These are phyloP conservation scores for Taxawa tesnikishii DNA, from an alignment of 2,329 filamentous ascomycete genomes.

Conservation along the genomic window DNA sequence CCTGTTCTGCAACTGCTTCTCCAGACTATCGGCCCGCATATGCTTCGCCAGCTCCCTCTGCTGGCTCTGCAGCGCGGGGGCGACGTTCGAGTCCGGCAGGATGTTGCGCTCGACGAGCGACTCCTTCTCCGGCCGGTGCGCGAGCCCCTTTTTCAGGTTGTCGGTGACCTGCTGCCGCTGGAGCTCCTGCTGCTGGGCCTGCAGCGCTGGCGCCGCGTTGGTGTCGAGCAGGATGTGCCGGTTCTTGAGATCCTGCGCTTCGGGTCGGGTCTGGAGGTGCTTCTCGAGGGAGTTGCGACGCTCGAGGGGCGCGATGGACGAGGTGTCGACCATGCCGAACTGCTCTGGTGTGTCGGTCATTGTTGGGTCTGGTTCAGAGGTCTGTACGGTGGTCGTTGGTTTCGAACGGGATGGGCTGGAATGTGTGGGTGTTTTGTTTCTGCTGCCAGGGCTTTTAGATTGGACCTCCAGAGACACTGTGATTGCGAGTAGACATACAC, in stretches of 20 bases:
- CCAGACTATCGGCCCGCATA: slow-evolving; percentile 77
- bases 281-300: slow-evolving; percentile 26
- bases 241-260: slow-evolving; percentile 52
- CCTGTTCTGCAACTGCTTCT: slow-evolving; percentile 71
- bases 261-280: slow-evolving; percentile 35
- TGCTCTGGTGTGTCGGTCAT: slow-evolving; percentile 3
- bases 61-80: slow-evolving; percentile 65
- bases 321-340: slow-evolving; percentile 2
- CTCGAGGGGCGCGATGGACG: slow-evolving; percentile 11
- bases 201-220: slow-evolving; percentile 54
- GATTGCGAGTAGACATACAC: too few relatives aligned
- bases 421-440: too few relatives aligned
- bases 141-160: slow-evolving; percentile 51
- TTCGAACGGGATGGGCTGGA: too few relatives aligned
- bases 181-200: slow-evolving; percentile 49
- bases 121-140: slow-evolving; percentile 54
- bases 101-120: slow-evolving; percentile 81
- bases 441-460: too few relatives aligned
- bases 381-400: too few relatives aligned
- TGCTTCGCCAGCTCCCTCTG: slow-evolving; percentile 77
- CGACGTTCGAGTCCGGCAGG: slow-evolving; percentile 64
- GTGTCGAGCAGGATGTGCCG: slow-evolving; percentile 57
- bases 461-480: too few relatives aligned
- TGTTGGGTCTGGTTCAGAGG: background rate
- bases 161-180: slow-evolving; percentile 52